Base-by-base conservation (phyloP, 371 early-diverging fungal genomes). In the Syncephalastrum sp. region DNA sequence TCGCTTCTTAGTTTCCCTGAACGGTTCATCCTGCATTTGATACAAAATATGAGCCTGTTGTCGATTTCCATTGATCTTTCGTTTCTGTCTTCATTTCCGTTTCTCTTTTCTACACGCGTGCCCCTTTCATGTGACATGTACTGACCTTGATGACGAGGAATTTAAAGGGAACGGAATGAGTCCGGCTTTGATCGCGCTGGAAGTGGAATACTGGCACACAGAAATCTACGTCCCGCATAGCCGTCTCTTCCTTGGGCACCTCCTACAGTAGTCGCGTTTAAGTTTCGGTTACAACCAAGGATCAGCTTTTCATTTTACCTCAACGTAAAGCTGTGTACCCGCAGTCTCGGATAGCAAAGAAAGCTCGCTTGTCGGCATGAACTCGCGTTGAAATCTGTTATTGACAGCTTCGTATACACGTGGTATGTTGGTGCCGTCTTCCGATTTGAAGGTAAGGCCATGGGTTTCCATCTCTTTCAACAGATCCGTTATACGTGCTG, bases 91-190 rank as follows among this genome's bases (percentile, higher is more conserved):
- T 33, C 38, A 0, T 33, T 10, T 33, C 12, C 10, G 2, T 10
- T 10, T 33, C 1, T 33, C 12, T 33, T 33, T 33, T 0, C 38
- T 33, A 10, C 38, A 33, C 25, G 3, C 0, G 50, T 33, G 17
- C 5, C 17, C 12, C 0, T 19, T 42, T 27, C 41, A 47, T 57
- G 19, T n/a, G 10, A 45, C 2, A 27, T 27, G n/a, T 19, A 45
- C 46, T 12, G 66, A 85, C 88, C 59, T 82, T 68, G 55, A 68
- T 79, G 23, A 92, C 57, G 38, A 82, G 62, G 61, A 93, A 84
- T 53, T 70, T 68, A 75, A 95, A 94, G 5, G 96, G 95, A 43
- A 91, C 78, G 44, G 93, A 82, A 68, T 95, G 94, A 3, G 83
- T 68, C 25, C 87, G 83, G 19, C 47, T 45, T 3, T 81, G 64